phyloP scores from a whole-genome alignment of 129 eudicot species.

The Flaveria bidentis region DNA sequence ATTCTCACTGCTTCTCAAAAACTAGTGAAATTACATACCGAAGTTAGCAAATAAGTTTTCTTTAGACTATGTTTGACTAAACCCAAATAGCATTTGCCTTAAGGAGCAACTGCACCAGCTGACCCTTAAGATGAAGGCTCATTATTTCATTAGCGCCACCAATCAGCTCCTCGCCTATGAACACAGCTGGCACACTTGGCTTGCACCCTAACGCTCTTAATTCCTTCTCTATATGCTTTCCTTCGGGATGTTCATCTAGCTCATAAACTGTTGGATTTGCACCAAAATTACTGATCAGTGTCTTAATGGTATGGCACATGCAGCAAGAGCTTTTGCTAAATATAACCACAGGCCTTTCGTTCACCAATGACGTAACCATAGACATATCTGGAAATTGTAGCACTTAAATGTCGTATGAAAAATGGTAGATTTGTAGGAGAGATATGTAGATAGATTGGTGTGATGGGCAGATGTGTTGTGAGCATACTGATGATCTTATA shows the following conservation, averaged over 20 bases:
- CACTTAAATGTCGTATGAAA: background rate
- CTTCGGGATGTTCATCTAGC: conserved; percentile 58
- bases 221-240: conserved; percentile 48
- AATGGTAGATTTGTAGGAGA: conserved; percentile 10
- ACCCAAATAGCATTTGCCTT: conserved; percentile 54
- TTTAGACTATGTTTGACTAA: conserved; percentile 12
- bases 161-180: conserved; percentile 51
- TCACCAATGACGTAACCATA: conserved; percentile 36
- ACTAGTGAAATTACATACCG: conserved; percentile 22
- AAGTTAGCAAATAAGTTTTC: conserved; percentile 29
- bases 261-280: conserved; percentile 58
- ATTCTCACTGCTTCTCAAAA: conserved; percentile 28
- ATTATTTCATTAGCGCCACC: conserved; percentile 75
- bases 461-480: conserved; percentile 16
- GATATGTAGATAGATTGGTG: background rate
- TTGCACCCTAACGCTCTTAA: conserved; percentile 42
- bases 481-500: conserved; percentile 15
- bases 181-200: conserved; percentile 68
- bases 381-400: conserved; percentile 25
- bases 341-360: conserved; percentile 57
- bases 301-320: conserved; percentile 55
- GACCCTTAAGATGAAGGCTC: conserved; percentile 62
- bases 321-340: conserved; percentile 64
- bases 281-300: conserved; percentile 58
- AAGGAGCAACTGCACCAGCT: conserved; percentile 53